Percentiles rank a stretch among this genome's conserved stretches.
These are phyloP conservation scores for Leccinum arenicola DNA, from an alignment of 768 basidiomycete genomes.

Conservation along the genomic window DNA sequence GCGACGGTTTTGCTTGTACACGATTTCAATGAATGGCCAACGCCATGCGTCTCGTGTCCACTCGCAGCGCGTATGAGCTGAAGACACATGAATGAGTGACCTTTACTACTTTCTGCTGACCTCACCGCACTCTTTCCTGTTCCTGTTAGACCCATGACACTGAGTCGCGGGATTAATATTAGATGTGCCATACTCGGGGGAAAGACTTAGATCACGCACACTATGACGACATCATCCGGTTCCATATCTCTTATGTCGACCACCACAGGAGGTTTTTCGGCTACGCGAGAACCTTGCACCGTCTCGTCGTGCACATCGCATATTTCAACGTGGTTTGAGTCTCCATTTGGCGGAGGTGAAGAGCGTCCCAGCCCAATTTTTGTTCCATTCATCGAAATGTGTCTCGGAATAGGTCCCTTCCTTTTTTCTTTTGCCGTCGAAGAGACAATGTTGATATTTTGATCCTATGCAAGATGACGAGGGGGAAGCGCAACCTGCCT, in stretches of 20 bases:
- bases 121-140: constrained; percentile 15
- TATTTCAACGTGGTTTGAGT: no score
- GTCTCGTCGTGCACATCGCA: no score
- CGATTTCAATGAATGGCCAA: constrained; percentile 14
- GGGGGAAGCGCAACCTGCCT: no score
- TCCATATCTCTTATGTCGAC: not conserved
- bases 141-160: not conserved
- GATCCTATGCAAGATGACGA: no score
- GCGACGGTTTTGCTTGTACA: constrained; percentile 7
- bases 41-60: not conserved
- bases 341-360: no score
- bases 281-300: no score
- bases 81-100: not conserved
- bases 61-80: constrained; percentile 13
- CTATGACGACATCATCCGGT: constrained; percentile 13
- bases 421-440: no score
- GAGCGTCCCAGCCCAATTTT: no score
- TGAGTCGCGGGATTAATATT: not conserved
- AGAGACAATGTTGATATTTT: no score
- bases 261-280: no score
- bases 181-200: not conserved
- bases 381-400: no score
- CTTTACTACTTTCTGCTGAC: not conserved
- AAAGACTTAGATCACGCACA: constrained; percentile 6
- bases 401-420: no score